phyloP scores from a whole-genome alignment of 805 yeast species.

The Monosporozyma solicola region DNA sequence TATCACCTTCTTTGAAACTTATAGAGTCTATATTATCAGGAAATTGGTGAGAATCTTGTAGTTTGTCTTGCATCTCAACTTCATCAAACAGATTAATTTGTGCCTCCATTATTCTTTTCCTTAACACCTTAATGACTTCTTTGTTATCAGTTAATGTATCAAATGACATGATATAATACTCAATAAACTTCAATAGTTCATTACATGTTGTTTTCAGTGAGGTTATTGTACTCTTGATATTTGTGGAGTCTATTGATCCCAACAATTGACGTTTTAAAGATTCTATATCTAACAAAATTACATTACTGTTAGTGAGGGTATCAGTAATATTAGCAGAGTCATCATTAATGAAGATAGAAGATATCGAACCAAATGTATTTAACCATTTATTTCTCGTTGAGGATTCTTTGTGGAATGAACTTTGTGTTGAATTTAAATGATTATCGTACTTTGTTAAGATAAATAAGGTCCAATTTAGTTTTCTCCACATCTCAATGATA shows the following conservation, averaged over 20 bases:
- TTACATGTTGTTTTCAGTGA: neutral
- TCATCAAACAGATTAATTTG: slow-evolving; percentile 6
- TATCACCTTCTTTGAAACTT: neutral
- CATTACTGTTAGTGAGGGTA: neutral
- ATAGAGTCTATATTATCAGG: slow-evolving; percentile 9
- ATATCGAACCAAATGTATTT: slow-evolving; percentile 5
- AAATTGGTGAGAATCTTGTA: slow-evolving; percentile 25
- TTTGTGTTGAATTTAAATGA: slow-evolving; percentile 35
- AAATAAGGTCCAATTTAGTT: slow-evolving; percentile 41
- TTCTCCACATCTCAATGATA: slow-evolving; percentile 51
- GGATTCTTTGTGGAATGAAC: slow-evolving; percentile 35
- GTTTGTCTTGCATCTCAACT: neutral
- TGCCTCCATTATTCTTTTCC: slow-evolving; percentile 5
- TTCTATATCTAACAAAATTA: neutral
- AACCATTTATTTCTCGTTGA: slow-evolving; percentile 4
- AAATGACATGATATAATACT: slow-evolving; percentile 32
- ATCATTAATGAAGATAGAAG: slow-evolving; percentile 4
- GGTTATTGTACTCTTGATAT: neutral
- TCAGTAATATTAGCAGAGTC: neutral
- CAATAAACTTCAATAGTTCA: slow-evolving; percentile 24
- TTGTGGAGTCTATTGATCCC: neutral
- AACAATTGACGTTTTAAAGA: neutral
- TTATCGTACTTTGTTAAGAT: slow-evolving; percentile 39
- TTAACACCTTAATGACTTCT: slow-evolving; percentile 30
- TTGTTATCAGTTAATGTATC: slow-evolving; percentile 22